Conservation (phyloP, 2,329 filamentous ascomycete genomes). For the Uncinocarpus reesii region DNA sequence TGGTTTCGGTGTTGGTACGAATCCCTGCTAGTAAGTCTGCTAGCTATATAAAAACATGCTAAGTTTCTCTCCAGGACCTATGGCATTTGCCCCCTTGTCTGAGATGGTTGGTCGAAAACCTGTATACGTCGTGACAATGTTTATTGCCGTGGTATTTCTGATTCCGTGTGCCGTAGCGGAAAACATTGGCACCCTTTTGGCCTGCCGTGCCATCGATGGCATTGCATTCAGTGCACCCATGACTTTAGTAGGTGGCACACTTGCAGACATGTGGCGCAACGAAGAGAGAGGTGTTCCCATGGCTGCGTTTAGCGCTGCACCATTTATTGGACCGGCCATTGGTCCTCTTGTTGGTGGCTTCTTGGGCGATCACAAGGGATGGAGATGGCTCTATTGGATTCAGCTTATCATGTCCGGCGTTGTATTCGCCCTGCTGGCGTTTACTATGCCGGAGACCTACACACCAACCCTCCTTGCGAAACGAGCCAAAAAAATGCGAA, state of each 20-base stretch:
- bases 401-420: constrained; percentile 64
- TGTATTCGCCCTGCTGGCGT: constrained; percentile 62
- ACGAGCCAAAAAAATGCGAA: constrained; percentile 61
- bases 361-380: constrained; percentile 57
- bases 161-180: constrained; percentile 68
- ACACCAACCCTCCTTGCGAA: constrained; percentile 63
- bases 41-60: constrained; percentile 11
- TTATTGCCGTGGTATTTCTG: constrained; percentile 64
- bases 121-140: constrained; percentile 59
- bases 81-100: constrained; percentile 67
- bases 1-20: constrained; percentile 63
- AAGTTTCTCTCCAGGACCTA: constrained; percentile 46
- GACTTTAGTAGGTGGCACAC: constrained; percentile 71
- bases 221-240: constrained; percentile 79
- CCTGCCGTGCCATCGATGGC: constrained; percentile 67
- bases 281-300: constrained; percentile 79
- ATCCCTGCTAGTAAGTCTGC: not conserved
- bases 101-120: constrained; percentile 63
- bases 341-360: constrained; percentile 69
- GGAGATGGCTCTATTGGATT: constrained; percentile 83
- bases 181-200: constrained; percentile 66
- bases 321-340: constrained; percentile 70
- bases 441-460: constrained; percentile 87
- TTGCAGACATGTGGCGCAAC: constrained; percentile 74
- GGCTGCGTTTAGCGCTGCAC: constrained; percentile 74